A percentile compares a stretch with the other conserved stretches of the same genome.
phyloP scores from a whole-genome alignment of 2,329 filamentous ascomycete species.

The Apiospora koreana region DNA sequence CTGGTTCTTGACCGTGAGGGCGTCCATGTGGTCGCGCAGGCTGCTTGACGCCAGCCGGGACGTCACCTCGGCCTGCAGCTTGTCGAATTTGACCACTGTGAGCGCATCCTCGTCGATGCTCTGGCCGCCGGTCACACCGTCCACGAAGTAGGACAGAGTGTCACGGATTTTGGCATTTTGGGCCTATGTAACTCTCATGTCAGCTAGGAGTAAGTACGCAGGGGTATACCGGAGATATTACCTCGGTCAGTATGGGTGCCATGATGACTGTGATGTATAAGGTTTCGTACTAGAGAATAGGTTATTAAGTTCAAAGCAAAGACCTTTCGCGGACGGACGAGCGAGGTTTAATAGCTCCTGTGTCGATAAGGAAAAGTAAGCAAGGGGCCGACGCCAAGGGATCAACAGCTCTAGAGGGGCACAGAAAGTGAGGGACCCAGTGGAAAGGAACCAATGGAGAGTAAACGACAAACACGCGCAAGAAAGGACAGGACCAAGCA shows the following conservation, averaged over 20 bases:
- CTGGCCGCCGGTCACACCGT: slow-evolving; percentile 12
- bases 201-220: not conserved
- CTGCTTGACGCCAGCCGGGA: not conserved
- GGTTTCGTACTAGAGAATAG: not conserved
- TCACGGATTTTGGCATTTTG: slow-evolving; percentile 10
- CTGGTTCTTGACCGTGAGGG: slow-evolving; percentile 15
- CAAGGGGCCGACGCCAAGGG: too few species aligned
- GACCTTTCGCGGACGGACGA: not conserved
- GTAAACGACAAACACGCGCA: too few species aligned
- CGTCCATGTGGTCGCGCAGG: slow-evolving; percentile 10
- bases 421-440: too few species aligned
- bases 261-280: not conserved
- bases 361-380: not conserved
- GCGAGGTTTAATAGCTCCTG: not conserved
- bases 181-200: not conserved
- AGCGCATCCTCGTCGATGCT: slow-evolving; percentile 14
- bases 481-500: too few species aligned
- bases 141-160: slow-evolving; percentile 14
- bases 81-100: slow-evolving; percentile 10
- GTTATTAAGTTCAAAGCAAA: not conserved
- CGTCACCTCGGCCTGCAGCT: not conserved
- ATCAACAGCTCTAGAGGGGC: too few species aligned
- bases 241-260: not conserved
- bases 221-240: not conserved
- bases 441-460: too few species aligned